phyloP scores from a whole-genome alignment of 139 green algal genomes.

The Volvox reticuliferus region DNA sequence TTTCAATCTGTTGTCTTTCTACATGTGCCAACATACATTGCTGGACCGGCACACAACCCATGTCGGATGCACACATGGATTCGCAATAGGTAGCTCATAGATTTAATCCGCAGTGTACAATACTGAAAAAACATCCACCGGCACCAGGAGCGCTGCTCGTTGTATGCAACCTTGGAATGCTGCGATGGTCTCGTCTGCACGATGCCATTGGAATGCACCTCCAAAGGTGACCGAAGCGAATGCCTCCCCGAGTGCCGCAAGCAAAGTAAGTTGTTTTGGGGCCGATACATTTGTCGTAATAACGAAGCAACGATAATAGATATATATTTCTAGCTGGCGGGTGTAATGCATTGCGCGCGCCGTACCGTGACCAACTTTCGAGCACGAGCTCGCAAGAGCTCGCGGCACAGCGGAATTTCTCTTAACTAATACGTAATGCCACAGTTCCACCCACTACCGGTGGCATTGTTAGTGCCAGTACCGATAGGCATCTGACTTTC shows the following conservation, averaged over 20 bases:
- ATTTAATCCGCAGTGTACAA: background rate
- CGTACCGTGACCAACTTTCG: background rate
- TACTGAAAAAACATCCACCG: background rate
- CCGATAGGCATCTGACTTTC: background rate
- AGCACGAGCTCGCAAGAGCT: no score
- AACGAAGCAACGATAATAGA: no score
- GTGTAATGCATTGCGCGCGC: background rate
- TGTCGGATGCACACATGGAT: background rate
- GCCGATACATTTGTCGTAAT: no score
- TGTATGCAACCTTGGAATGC: slow-evolving; percentile 10
- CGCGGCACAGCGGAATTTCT: no score
- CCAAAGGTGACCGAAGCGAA: background rate
- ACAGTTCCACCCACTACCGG: no score
- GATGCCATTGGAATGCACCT: slow-evolving; percentile 43
- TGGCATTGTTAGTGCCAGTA: background rate
- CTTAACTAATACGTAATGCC: background rate
- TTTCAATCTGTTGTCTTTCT: background rate
- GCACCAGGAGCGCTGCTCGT: slow-evolving; percentile 22
- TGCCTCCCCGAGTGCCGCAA: slow-evolving; percentile 30
- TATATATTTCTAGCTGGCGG: no score
- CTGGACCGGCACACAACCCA: background rate
- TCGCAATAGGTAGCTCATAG: background rate
- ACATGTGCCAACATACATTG: background rate
- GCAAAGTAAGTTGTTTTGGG: slow-evolving; percentile 15
- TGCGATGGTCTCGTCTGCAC: slow-evolving; percentile 32